Conservation (phyloP, 2,329 filamentous ascomycete genomes). For the Penicillium sclerotiorum region DNA sequence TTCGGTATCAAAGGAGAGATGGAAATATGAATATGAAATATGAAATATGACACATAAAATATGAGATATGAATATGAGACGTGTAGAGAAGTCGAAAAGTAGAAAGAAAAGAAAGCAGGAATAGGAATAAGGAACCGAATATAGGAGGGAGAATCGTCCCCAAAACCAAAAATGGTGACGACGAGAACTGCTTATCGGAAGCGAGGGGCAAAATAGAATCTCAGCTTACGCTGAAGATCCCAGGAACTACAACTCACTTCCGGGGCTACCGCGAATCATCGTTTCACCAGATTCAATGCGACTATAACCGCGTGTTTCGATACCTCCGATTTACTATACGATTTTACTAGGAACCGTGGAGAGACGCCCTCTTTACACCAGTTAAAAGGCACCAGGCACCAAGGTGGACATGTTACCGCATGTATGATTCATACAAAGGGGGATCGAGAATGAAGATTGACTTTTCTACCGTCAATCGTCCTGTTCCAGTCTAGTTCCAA, state of each 20-base stretch:
- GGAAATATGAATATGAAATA: not conserved
- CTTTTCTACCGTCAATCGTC: no score
- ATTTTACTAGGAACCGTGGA: conserved; percentile 4
- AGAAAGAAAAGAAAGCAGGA: conserved; percentile 8
- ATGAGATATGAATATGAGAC: conserved; percentile 1
- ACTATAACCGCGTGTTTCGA: conserved; percentile 10
- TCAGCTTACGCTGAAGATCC: conserved; percentile 15
- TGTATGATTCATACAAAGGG: conserved; percentile 20
- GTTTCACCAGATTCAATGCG: conserved; percentile 26
- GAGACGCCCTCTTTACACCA: not conserved
- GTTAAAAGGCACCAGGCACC: conserved; percentile 29
- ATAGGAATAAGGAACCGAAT: conserved; percentile 1
- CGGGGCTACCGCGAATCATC: conserved; percentile 29
- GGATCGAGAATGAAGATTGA: no score
- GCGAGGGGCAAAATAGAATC: conserved; percentile 25
- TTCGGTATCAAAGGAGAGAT: no score
- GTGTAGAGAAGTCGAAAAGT: not conserved
- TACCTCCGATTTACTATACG: no score
- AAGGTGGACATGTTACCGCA: no score
- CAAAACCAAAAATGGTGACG: conserved; percentile 25
- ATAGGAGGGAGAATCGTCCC: not conserved
- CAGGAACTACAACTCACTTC: conserved; percentile 24
- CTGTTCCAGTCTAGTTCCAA: no score
- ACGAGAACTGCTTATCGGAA: conserved; percentile 38
- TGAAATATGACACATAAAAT: conserved; percentile 13